These are phyloP conservation scores for Coemansia sp. DNA, from an alignment of 192 early-diverging fungal species.

Conservation along the genomic window DNA sequence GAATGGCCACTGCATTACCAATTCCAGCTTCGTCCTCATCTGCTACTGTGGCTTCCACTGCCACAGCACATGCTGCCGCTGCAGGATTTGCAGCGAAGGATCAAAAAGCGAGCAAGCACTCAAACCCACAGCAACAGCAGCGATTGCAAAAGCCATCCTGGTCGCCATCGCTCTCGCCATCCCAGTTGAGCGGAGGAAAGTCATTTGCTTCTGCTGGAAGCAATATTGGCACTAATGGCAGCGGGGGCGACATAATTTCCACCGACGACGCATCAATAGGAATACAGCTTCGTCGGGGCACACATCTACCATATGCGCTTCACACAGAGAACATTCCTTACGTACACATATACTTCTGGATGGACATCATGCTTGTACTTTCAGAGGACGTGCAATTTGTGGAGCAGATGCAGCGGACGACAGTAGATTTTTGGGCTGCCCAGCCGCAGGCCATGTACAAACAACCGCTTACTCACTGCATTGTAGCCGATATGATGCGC, in stretches of 20 bases:
- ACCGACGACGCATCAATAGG: conserved; percentile 4
- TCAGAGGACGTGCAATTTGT: conserved; percentile 35
- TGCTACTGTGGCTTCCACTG: conserved; percentile 2
- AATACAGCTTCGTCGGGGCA: conserved; percentile 25
- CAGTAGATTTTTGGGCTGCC: conserved; percentile 43
- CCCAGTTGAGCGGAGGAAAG: background rate
- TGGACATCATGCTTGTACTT: conserved; percentile 30
- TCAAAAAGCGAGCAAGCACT: background rate
- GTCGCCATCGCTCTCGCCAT: conserved; percentile 12
- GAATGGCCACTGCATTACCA: conserved; percentile 33
- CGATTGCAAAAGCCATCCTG: conserved; percentile 3
- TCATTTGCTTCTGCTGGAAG: conserved; percentile 1
- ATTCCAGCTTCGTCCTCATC: conserved; percentile 20
- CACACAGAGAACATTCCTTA: conserved; percentile 37
- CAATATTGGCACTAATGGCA: background rate
- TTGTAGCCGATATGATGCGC: conserved; percentile 35
- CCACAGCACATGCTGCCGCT: background rate
- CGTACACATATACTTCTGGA: conserved; percentile 37
- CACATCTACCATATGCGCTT: conserved; percentile 20
- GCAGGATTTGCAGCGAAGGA: background rate
- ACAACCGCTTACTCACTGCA: conserved; percentile 37
- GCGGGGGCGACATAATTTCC: conserved; percentile 1
- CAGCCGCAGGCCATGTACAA: conserved; percentile 35
- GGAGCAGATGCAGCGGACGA: conserved; percentile 40
- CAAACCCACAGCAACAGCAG: conserved; percentile 5